Percentiles rank a stretch among this genome's conserved stretches.
phyloP scores from a whole-genome alignment of 257 asterid genomes.

The Primulina huaijiensis region DNA sequence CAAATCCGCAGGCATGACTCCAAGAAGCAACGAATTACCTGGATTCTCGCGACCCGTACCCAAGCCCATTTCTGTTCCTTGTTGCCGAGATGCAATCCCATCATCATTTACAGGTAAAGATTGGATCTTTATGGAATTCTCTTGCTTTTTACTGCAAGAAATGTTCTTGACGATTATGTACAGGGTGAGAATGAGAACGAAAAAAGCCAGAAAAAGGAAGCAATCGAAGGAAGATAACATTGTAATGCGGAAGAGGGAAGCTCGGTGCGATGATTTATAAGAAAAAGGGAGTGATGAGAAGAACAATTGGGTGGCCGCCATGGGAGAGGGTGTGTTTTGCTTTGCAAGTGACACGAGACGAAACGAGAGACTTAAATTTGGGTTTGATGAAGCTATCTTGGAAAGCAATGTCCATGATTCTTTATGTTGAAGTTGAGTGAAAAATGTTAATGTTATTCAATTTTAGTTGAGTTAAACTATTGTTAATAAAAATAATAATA shows the following conservation, averaged over 20 bases:
- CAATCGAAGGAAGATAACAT: constrained; percentile 32
- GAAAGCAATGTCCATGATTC: too few relatives aligned
- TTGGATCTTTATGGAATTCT: constrained; percentile 29
- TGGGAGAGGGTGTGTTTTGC: constrained; percentile 13
- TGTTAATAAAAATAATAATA: too few relatives aligned
- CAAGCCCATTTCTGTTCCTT: constrained; percentile 21
- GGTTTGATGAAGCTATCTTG: too few relatives aligned
- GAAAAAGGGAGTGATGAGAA: constrained; percentile 24
- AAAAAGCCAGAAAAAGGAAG: constrained; percentile 36
- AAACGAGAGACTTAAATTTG: too few relatives aligned
- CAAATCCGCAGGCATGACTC: constrained; percentile 60
- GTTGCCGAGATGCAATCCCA: constrained; percentile 19
- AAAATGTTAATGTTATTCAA: too few relatives aligned
- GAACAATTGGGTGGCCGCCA: constrained; percentile 51
- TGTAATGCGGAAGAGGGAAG: constrained; percentile 28
- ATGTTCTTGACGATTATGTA: constrained; percentile 32
- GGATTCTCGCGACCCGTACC: constrained; percentile 39
- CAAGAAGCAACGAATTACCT: constrained; percentile 48
- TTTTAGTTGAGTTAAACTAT: too few relatives aligned
- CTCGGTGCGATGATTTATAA: constrained; percentile 27
- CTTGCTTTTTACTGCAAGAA: constrained; percentile 16
- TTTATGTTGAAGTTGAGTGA: too few relatives aligned
- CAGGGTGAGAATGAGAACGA: constrained; percentile 42
- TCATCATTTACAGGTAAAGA: constrained; percentile 35
- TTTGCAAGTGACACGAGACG: too few relatives aligned